Evolutionary conservation across 768 basidiomycete genomes (phyloP).

Genomic region (Fomitopsis serialis): DNA sequence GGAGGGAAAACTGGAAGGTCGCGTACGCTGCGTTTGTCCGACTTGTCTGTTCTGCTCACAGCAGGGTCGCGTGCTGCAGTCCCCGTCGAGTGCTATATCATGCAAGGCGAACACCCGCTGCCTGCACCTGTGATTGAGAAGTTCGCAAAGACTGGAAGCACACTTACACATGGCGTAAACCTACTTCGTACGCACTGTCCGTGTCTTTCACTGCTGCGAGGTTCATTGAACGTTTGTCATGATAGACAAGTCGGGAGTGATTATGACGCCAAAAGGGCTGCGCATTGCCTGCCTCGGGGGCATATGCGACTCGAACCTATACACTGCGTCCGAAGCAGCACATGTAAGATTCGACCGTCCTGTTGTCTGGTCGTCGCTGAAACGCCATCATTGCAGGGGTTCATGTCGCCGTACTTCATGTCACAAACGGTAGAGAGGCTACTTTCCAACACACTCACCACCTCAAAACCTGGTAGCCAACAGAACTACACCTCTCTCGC

Average conservation of each 20-base stretch:
- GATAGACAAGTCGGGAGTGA: constrained; percentile 73
- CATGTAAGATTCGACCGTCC: constrained; percentile 41
- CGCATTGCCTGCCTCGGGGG: constrained; percentile 87
- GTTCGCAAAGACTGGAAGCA: constrained; percentile 70
- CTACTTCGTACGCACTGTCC: constrained; percentile 49
- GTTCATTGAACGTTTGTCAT: not conserved
- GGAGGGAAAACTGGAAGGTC: constrained; percentile 64
- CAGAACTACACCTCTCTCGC: constrained; percentile 61
- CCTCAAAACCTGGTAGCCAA: constrained; percentile 32
- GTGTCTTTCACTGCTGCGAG: not conserved
- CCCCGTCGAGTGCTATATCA: constrained; percentile 88
- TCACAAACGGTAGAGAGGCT: constrained; percentile 65
- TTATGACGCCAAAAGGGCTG: constrained; percentile 75
- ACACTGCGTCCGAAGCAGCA: constrained; percentile 51
- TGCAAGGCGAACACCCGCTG: constrained; percentile 77
- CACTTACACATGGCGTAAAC: constrained; percentile 79
- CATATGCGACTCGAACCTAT: constrained; percentile 58
- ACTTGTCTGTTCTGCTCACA: constrained; percentile 6
- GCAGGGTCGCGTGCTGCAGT: constrained; percentile 37
- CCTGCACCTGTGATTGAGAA: constrained; percentile 70
- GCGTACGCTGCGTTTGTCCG: constrained; percentile 10
- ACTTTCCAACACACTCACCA: constrained; percentile 61
- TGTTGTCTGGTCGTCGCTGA: not conserved
- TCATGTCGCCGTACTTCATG: constrained; percentile 72
- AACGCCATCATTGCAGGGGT: constrained; percentile 44